Conservation (phyloP, 768 basidiomycete species). For the Trametes gibbosa region DNA sequence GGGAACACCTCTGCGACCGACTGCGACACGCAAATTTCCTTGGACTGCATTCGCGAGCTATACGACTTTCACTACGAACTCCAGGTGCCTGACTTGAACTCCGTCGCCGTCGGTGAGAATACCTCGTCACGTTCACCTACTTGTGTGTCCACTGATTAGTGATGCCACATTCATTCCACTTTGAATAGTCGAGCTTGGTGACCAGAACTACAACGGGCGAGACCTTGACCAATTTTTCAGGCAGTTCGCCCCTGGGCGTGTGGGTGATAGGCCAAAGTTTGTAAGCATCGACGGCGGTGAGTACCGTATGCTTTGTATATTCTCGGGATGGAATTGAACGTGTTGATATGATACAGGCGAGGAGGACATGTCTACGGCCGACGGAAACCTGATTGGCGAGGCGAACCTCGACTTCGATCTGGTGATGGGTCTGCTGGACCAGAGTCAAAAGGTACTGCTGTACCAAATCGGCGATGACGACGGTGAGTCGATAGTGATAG, state of each 20-base stretch:
- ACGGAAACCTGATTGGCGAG: conserved; percentile 53
- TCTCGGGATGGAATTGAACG: background rate
- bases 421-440: conserved; percentile 43
- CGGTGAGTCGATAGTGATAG: background rate
- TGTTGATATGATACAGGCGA: background rate
- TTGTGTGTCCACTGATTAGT: too few relatives aligned
- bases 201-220: conserved; percentile 37
- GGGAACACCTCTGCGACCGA: background rate
- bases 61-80: conserved; percentile 27
- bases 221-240: conserved; percentile 42
- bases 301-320: background rate
- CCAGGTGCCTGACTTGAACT: background rate
- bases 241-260: conserved; percentile 38
- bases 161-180: too few relatives aligned
- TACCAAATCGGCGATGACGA: conserved; percentile 15
- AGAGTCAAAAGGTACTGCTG: conserved; percentile 7
- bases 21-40: conserved; percentile 26
- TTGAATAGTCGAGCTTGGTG: conserved; percentile 38
- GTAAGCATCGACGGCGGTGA: conserved; percentile 35
- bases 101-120: conserved; percentile 23
- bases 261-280: conserved; percentile 38
- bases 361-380: conserved; percentile 27
- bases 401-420: conserved; percentile 72
- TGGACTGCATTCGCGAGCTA: conserved; percentile 29
- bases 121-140: background rate